These are phyloP conservation scores for Beta vulgaris DNA, from an alignment of 148 eudicot genomes.

Conservation along the genomic window DNA sequence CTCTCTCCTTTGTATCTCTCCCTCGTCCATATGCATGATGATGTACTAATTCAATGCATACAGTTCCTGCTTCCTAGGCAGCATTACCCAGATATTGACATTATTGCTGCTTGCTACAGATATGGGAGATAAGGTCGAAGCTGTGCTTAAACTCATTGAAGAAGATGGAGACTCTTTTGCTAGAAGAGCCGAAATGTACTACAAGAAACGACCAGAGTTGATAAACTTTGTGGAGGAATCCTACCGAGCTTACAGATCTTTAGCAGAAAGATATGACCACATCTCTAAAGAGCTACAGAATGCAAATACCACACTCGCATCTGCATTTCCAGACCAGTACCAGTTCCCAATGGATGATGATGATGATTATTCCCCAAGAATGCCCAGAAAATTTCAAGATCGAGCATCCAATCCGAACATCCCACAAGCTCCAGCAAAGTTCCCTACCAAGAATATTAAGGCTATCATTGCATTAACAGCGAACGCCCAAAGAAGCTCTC, in stretches of 20 bases:
- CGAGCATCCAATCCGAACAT: constrained; percentile 27
- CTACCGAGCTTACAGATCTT: constrained; percentile 57
- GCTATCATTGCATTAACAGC: constrained; percentile 50
- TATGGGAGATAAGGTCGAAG: constrained; percentile 79
- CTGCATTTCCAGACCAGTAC: constrained; percentile 78
- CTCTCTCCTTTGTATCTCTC: too few relatives aligned
- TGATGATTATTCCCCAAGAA: constrained; percentile 44
- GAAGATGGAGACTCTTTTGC: constrained; percentile 95
- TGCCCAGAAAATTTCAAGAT: constrained; percentile 27
- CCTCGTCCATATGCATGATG: too few relatives aligned
- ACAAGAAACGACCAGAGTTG: constrained; percentile 79
- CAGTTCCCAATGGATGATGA: constrained; percentile 69
- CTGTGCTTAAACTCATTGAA: constrained; percentile 59
- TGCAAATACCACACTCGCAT: constrained; percentile 84
- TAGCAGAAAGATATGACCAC: constrained; percentile 84
- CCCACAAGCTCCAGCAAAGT: constrained; percentile 57
- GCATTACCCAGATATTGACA: background rate
- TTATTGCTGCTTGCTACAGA: constrained; percentile 48
- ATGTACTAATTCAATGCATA: too few relatives aligned
- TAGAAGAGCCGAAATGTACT: constrained; percentile 95
- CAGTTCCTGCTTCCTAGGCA: background rate
- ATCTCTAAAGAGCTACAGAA: constrained; percentile 82
- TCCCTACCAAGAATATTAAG: constrained; percentile 53
- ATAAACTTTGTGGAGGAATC: constrained; percentile 75
- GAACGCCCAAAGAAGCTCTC: constrained; percentile 28